Conservation (phyloP, 192 early-diverging fungal species). For the Borealophlyctis nickersoniae region DNA sequence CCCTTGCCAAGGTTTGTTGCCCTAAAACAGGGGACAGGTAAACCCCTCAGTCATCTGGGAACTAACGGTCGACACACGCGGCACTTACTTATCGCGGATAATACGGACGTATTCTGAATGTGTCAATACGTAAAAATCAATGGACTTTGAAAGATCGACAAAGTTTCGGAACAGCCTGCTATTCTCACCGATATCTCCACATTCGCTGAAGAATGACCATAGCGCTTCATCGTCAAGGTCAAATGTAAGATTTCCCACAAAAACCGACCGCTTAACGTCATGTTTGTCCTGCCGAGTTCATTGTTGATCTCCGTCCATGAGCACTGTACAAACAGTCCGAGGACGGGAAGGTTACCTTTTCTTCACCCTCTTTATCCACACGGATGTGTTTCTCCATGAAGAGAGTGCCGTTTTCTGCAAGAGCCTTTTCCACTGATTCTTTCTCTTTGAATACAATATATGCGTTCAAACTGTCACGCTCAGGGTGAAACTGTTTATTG, state of each 20-base stretch:
- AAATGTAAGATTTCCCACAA: conserved; percentile 57
- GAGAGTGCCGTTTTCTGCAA: conserved; percentile 70
- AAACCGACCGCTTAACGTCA: conserved; percentile 73
- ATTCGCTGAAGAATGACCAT: conserved; percentile 43
- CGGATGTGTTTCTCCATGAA: conserved; percentile 87
- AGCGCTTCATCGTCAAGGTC: conserved; percentile 46
- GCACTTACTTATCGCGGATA: conserved; percentile 70
- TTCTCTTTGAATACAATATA: conserved; percentile 79
- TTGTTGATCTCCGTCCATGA: neutral
- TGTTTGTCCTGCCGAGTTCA: conserved; percentile 35
- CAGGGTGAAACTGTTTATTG: conserved; percentile 76
- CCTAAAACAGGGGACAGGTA: conserved; percentile 11
- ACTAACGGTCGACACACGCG: neutral
- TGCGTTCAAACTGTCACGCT: conserved; percentile 80
- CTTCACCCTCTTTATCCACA: conserved; percentile 55
- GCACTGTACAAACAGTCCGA: neutral
- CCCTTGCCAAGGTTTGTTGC: conserved; percentile 88
- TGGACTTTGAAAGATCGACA: too few relatives aligned
- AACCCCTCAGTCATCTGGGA: neutral
- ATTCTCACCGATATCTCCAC: conserved; percentile 50
- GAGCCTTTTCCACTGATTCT: conserved; percentile 60
- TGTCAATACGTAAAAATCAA: too few relatives aligned
- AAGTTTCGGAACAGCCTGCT: too few relatives aligned
- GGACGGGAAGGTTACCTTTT: neutral
- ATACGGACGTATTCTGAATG: conserved; percentile 81